Percentiles rank a stretch among this genome's conserved stretches.
Conservation (phyloP, 2,329 filamentous ascomycete species). For the Aspergillus sp. region DNA sequence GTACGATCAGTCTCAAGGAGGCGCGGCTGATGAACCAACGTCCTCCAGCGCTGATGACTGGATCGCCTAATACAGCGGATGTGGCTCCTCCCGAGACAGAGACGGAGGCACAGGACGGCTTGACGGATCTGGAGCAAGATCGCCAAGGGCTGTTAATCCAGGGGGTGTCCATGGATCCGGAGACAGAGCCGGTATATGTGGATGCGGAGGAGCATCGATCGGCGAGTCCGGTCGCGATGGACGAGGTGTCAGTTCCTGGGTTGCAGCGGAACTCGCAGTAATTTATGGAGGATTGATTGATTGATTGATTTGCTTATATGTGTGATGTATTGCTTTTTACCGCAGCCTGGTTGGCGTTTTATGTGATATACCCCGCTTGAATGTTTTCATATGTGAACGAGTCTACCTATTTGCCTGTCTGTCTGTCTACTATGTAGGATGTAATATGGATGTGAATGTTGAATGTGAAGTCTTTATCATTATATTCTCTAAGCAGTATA, state of each 20-base stretch:
- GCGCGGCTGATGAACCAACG: constrained; percentile 84
- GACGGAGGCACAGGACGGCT: constrained; percentile 9
- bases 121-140: constrained; percentile 24
- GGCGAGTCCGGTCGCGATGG: constrained; percentile 30
- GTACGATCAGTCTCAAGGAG: constrained; percentile 90
- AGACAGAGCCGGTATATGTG: constrained; percentile 20
- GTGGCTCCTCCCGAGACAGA: constrained; percentile 31
- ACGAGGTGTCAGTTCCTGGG: constrained; percentile 28
- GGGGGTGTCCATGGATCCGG: constrained; percentile 35
- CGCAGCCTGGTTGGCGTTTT: constrained; percentile 32
- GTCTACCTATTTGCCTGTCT: neutral
- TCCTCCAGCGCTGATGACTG: constrained; percentile 80
- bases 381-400: neutral
- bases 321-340: constrained; percentile 8
- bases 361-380: constrained; percentile 42
- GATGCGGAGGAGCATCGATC: constrained; percentile 13
- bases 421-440: too few relatives aligned
- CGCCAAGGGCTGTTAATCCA: constrained; percentile 38
- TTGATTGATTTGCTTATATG: neutral
- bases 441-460: too few relatives aligned
- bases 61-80: constrained; percentile 29
- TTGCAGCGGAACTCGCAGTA: constrained; percentile 28
- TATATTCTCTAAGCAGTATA: neutral
- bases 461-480: too few relatives aligned
- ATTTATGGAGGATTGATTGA: constrained; percentile 1